Evolutionary conservation across 169 alveolate genomes (phyloP).

Genomic region (Plasmodium ovale): DNA sequence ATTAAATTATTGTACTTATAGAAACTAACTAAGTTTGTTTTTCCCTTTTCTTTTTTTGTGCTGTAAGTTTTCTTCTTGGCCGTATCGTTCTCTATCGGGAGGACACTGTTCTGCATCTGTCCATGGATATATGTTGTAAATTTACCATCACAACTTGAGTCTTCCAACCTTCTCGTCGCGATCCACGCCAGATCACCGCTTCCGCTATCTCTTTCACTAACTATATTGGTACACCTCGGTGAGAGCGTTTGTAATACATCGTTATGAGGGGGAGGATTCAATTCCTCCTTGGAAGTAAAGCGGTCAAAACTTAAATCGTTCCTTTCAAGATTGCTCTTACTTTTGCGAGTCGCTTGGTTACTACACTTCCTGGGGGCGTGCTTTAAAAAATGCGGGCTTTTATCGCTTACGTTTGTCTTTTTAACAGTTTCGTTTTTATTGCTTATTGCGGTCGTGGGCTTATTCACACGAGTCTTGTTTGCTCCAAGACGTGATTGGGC

Average conservation of each 20-base stretch:
- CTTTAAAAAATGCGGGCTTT: constrained; percentile 10
- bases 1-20: constrained; percentile 59
- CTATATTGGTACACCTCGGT: neutral
- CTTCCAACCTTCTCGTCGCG: constrained; percentile 10
- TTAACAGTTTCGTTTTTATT: constrained; percentile 15
- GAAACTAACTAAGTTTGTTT: constrained; percentile 52
- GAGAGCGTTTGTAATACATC: too few species aligned
- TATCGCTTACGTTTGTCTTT: constrained; percentile 14
- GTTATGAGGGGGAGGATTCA: neutral
- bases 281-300: neutral
- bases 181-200: constrained; percentile 7
- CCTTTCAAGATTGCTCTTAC: constrained; percentile 1
- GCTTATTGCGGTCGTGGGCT: neutral
- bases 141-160: neutral
- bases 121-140: neutral
- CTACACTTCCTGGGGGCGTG: constrained; percentile 3
- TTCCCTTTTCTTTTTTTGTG: constrained; percentile 33
- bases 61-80: constrained; percentile 14
- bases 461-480: constrained; percentile 1
- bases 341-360: neutral
- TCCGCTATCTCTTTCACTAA: neutral
- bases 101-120: too few species aligned
- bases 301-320: neutral
- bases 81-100: too few species aligned
- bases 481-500: constrained; percentile 27